phyloP scores from a whole-genome alignment of 1,284 basidiomycete species.

The Cutaneotrichosporon sp. region DNA sequence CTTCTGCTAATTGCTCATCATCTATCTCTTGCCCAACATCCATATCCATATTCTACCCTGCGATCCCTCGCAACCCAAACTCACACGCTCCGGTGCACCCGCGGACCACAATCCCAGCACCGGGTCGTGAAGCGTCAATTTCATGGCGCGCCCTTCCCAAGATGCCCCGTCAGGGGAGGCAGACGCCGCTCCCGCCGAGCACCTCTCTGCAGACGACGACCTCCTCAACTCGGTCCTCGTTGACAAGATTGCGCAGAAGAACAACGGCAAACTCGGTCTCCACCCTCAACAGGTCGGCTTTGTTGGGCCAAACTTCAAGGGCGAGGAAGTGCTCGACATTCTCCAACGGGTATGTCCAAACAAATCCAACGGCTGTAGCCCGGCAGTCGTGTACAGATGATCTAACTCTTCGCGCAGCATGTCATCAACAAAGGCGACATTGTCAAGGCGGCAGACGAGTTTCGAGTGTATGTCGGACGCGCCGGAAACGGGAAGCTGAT shows the following conservation, averaged over 20 bases:
- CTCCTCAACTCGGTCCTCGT: slow-evolving; percentile 45
- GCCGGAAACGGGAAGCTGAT: background rate
- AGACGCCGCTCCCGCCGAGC: slow-evolving; percentile 34
- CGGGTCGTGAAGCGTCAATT: background rate
- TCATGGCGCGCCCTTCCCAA: background rate
- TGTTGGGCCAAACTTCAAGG: slow-evolving; percentile 35
- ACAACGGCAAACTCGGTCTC: slow-evolving; percentile 40
- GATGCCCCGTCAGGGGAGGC: slow-evolving; percentile 9
- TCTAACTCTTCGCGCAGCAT: slow-evolving; percentile 11
- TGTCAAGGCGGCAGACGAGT: slow-evolving; percentile 23
- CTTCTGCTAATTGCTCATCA: too few relatives aligned
- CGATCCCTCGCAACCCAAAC: background rate
- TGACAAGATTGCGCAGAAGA: slow-evolving; percentile 39
- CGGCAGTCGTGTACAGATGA: background rate
- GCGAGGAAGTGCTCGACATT: slow-evolving; percentile 35
- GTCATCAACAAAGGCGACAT: slow-evolving; percentile 23
- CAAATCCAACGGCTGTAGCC: too few relatives aligned
- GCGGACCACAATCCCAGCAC: background rate
- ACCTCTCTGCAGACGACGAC: slow-evolving; percentile 47
- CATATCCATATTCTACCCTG: background rate
- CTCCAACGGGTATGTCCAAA: slow-evolving; percentile 34
- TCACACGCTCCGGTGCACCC: background rate
- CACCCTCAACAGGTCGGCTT: slow-evolving; percentile 47
- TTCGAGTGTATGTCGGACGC: slow-evolving; percentile 28
- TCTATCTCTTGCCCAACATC: background rate